Evolutionary conservation across 148 eudicot genomes (phyloP).

Genomic region (Camellia sinensis): DNA sequence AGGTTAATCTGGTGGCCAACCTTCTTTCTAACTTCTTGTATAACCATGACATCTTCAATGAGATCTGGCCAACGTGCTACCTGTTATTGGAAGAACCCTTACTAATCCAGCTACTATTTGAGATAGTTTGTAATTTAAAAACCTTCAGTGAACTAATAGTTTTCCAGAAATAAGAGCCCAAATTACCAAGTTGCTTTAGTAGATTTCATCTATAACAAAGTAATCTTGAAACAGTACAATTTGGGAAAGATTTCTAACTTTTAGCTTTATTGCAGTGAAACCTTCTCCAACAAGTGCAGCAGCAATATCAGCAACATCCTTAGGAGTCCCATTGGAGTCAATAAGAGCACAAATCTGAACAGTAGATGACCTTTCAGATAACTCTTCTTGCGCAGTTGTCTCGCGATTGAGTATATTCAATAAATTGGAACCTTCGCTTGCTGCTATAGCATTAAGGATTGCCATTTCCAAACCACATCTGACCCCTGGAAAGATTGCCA

Average conservation of each 20-base stretch:
- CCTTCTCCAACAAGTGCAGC: constrained; percentile 70
- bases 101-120: constrained; percentile 3
- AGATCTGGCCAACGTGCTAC: constrained; percentile 86
- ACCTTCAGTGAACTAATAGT: neutral
- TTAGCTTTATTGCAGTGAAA: constrained; percentile 72
- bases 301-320: constrained; percentile 68
- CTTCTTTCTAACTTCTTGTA: constrained; percentile 71
- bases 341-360: constrained; percentile 82
- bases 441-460: constrained; percentile 80
- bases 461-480: constrained; percentile 99
- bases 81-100: constrained; percentile 31
- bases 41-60: constrained; percentile 68
- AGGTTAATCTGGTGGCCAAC: constrained; percentile 61
- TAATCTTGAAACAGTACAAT: neutral
- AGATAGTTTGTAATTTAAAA: neutral
- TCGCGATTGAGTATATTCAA: constrained; percentile 51
- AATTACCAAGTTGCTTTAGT: neutral
- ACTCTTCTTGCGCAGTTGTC: constrained; percentile 22
- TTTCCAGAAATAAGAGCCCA: neutral
- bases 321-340: constrained; percentile 71
- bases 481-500: constrained; percentile 72
- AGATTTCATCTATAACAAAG: constrained; percentile 9
- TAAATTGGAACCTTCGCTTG: constrained; percentile 51
- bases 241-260: constrained; percentile 46
- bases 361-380: constrained; percentile 33